Evolutionary conservation across 441 rosid genomes (phyloP), one percentile per base, ranked within the genome.

Genomic region (Pelargonium fulgidum): DNA sequence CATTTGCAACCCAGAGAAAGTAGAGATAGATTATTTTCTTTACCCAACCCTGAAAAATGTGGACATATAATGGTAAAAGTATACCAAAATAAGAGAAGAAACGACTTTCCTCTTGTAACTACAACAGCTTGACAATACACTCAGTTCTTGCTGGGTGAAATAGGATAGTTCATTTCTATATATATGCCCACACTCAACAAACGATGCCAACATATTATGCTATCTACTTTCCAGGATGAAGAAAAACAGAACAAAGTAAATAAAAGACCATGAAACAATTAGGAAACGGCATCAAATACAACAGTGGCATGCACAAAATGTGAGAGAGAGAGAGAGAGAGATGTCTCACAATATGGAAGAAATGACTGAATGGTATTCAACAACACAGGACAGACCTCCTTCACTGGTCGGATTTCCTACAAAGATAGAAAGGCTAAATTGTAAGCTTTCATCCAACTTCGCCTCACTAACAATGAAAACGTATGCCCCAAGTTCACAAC

Each of bases 311-410:
- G 29, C 39, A 48, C 4, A 52, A 12, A 8, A 42, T 50, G 61
- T 17, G 24, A 13, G 7, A 42, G 16, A 2, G 65, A 66, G 47
- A 61, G 29, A 20, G 52, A 68, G 22, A 64, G 54, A 26, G 24
- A 64, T 10, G 78, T 70, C 98, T 92, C 77, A 95, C 99, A 92
- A 69, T 87, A 90, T 56, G 97, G 96, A 78, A 92, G 92, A 77
- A 90, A 78, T 64, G 98, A 89, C 48, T 89, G 93, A 72, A 83
- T 80, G 66, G 96, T 93, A 66, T 83, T 89, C 85, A 95, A 83
- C 67, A 92, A 82, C 75, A 73, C 79, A 16, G 99, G 98, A 70
- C 85, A 87, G 71, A 92, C 97, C 72, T 95, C 98, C 86, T 90
- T 95, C 47, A 92, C 99, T 62, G 91, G 95, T 72, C 62, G 83